A percentile compares a stretch with the other conserved stretches of the same genome.
These are phyloP conservation scores for Aspergillus ochraceoroseus DNA, from an alignment of 2,329 filamentous ascomycete species.

Conservation along the genomic window DNA sequence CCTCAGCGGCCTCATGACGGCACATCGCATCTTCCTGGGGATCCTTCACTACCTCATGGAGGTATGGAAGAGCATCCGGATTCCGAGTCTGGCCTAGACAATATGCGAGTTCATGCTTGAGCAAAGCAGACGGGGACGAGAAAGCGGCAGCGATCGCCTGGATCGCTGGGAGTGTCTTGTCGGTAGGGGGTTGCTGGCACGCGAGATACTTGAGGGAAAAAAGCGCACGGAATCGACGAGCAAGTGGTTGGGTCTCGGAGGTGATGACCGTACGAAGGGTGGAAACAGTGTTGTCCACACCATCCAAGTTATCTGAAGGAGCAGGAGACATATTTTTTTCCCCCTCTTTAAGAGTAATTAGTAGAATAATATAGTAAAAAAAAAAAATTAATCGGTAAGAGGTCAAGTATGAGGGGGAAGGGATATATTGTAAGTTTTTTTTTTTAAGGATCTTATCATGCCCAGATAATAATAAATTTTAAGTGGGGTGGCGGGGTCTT, in stretches of 20 bases:
- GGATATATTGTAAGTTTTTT: constrained; percentile 15
- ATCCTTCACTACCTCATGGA: constrained; percentile 71
- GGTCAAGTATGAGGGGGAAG: constrained; percentile 2
- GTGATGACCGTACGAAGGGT: constrained; percentile 65
- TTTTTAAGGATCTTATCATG: constrained; percentile 37
- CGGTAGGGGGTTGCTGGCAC: constrained; percentile 55
- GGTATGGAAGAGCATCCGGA: constrained; percentile 63
- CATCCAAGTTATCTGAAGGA: constrained; percentile 25
- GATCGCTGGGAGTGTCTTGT: constrained; percentile 59
- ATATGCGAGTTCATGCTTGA: constrained; percentile 97
- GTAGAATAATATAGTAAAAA: too few relatives aligned
- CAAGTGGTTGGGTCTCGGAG: constrained; percentile 75
- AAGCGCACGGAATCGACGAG: constrained; percentile 87
- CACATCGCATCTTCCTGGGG: constrained; percentile 88
- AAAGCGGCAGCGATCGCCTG: constrained; percentile 86
- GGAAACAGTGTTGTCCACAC: constrained; percentile 38
- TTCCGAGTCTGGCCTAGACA: constrained; percentile 90
- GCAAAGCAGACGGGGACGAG: constrained; percentile 73
- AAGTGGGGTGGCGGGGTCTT: constrained; percentile 35
- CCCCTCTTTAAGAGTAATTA: not conserved
- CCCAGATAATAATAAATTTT: constrained; percentile 34
- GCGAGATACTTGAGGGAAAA: constrained; percentile 97
- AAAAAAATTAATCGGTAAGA: too few relatives aligned
- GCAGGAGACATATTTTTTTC: constrained; percentile 31
- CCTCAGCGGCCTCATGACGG: constrained; percentile 92